A percentile compares a stretch with the other conserved stretches of the same genome.
phyloP scores from a whole-genome alignment of 1,284 basidiomycete species.

The Melampsora larici-populina region DNA sequence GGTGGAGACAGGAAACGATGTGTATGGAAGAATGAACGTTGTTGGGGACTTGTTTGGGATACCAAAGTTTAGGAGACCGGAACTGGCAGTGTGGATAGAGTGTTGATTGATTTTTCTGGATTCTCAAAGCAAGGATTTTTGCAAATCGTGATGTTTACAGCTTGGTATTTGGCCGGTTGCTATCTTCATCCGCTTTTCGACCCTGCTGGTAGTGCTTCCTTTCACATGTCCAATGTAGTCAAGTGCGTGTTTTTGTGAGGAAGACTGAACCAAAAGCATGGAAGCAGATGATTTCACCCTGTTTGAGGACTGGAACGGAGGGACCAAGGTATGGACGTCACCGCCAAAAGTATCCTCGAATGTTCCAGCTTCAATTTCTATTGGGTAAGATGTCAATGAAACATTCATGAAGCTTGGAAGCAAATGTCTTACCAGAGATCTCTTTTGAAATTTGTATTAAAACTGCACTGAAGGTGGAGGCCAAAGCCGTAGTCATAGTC shows the following conservation, averaged over 20 bases:
- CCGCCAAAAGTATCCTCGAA: neutral
- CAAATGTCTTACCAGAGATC: neutral
- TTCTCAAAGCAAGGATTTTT: no score
- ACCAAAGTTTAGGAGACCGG: neutral
- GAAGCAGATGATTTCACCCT: neutral
- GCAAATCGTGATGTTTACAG: neutral
- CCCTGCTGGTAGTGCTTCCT: neutral
- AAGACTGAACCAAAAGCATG: neutral
- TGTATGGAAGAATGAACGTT: neutral
- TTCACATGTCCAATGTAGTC: neutral
- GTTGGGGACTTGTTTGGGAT: neutral
- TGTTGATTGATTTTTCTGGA: no score
- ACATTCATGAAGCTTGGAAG: neutral
- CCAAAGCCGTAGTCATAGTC: neutral
- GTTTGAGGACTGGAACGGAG: neutral
- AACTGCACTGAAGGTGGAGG: neutral
- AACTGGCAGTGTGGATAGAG: no score
- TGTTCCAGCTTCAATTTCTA: slow-evolving; percentile 1
- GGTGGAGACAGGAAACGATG: neutral
- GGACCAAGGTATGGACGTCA: neutral
- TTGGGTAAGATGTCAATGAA: neutral
- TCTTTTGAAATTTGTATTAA: neutral
- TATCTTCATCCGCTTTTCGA: neutral
- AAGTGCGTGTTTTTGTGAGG: neutral
- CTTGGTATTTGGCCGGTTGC: neutral